These are phyloP conservation scores for Dendrobium huoshanense DNA, from an alignment of 106 monocot species.

Conservation along the genomic window DNA sequence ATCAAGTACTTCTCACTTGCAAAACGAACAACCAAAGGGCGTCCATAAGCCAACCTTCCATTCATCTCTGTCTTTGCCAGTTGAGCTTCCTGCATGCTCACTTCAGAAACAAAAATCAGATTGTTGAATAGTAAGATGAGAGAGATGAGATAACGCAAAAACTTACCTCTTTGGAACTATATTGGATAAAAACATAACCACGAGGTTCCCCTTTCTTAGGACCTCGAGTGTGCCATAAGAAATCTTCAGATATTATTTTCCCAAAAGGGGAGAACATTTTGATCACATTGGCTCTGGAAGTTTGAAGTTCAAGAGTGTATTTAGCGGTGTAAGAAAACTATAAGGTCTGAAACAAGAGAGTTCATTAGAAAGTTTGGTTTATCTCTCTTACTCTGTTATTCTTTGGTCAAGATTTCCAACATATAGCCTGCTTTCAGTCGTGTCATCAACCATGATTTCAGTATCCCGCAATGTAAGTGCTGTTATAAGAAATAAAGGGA, in stretches of 20 bases:
- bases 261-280: slow-evolving; percentile 94
- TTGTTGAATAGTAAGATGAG: not conserved
- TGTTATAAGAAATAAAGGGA: too few species aligned
- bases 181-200: slow-evolving; percentile 92
- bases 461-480: too few species aligned
- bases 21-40: slow-evolving; percentile 75
- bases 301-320: not conserved
- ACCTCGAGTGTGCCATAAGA: slow-evolving; percentile 85
- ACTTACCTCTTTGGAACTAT: slow-evolving; percentile 73
- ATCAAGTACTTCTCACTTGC: slow-evolving; percentile 57
- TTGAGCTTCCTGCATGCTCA: slow-evolving; percentile 96
- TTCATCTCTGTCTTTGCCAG: slow-evolving; percentile 81
- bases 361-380: not conserved
- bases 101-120: slow-evolving; percentile 73
- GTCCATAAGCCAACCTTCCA: slow-evolving; percentile 68
- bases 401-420: slow-evolving; percentile 88
- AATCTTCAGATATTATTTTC: slow-evolving; percentile 80
- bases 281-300: slow-evolving; percentile 57
- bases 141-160: not conserved
- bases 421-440: slow-evolving; percentile 59
- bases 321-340: not conserved
- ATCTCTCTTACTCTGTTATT: slow-evolving; percentile 70
- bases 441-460: slow-evolving; percentile 32
- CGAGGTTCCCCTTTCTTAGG: slow-evolving; percentile 93
- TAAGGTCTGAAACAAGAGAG: not conserved